Conservation (phyloP, 2,329 filamentous ascomycete genomes). For the Neoarthrinium moseri region DNA sequence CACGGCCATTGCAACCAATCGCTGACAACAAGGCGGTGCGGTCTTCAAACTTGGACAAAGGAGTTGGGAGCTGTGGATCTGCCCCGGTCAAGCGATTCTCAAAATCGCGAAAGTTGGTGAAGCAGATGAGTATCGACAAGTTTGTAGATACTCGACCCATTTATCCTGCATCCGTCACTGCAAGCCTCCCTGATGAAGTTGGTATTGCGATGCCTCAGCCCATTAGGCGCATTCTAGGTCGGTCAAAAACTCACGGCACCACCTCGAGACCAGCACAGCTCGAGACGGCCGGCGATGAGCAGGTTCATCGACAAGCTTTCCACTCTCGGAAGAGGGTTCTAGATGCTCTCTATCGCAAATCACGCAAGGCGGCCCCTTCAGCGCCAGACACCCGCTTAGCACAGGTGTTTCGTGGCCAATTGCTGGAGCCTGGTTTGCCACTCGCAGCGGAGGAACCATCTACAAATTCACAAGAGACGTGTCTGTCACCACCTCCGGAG, state of each 20-base stretch:
- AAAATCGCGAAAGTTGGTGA: conserved; percentile 22
- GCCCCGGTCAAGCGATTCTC: conserved; percentile 21
- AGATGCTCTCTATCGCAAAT: conserved; percentile 52
- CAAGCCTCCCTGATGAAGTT: not conserved
- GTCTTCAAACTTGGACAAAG: conserved; percentile 8
- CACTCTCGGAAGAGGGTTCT: conserved; percentile 50
- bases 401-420: conserved; percentile 27
- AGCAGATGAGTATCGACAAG: conserved; percentile 26
- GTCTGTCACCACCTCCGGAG: conserved; percentile 2
- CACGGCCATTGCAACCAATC: conserved; percentile 21
- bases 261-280: conserved; percentile 52
- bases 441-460: conserved; percentile 8
- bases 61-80: conserved; percentile 6
- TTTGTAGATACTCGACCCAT: conserved; percentile 25
- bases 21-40: conserved; percentile 10
- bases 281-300: conserved; percentile 43
- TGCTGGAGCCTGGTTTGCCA: conserved; percentile 14
- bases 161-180: conserved; percentile 2
- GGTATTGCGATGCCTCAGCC: not conserved
- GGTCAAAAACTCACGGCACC: conserved; percentile 14
- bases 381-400: conserved; percentile 32
- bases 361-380: conserved; percentile 25
- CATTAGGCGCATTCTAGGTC: conserved; percentile 10
- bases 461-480: conserved; percentile 1
- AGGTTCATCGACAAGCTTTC: conserved; percentile 39